A percentile compares a stretch with the other conserved stretches of the same genome.
These are phyloP conservation scores for Hortiboletus flavorubellus DNA, from an alignment of 768 basidiomycete species.

Conservation along the genomic window DNA sequence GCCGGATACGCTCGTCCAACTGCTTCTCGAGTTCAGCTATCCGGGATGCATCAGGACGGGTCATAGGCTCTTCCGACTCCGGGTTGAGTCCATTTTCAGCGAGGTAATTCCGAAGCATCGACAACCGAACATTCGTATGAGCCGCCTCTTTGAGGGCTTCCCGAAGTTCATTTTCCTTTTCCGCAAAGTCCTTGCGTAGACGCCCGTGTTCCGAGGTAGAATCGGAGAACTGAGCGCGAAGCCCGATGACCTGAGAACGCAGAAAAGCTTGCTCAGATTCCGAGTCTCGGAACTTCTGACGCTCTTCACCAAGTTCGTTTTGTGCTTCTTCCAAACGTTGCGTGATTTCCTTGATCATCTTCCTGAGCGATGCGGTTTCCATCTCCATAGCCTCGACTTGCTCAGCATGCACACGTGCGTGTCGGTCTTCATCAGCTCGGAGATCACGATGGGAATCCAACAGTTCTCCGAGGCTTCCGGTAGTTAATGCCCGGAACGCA, in stretches of 20 bases:
- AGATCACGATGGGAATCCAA: constrained; percentile 86
- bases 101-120: constrained; percentile 80
- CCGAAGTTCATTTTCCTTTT: constrained; percentile 60
- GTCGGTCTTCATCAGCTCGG: constrained; percentile 77
- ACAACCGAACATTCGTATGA: constrained; percentile 69
- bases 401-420: constrained; percentile 73
- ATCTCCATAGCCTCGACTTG: constrained; percentile 77
- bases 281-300: constrained; percentile 56
- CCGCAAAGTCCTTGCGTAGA: constrained; percentile 63
- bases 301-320: constrained; percentile 62
- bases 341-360: constrained; percentile 75
- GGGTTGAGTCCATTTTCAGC: constrained; percentile 82
- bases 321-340: constrained; percentile 70
- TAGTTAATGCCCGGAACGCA: constrained; percentile 81
- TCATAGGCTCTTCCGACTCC: constrained; percentile 61
- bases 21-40: constrained; percentile 75
- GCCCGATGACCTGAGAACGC: constrained; percentile 67
- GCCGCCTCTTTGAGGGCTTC: constrained; percentile 64
- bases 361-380: constrained; percentile 71
- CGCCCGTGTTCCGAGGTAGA: constrained; percentile 67
- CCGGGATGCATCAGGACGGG: constrained; percentile 35
- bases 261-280: constrained; percentile 63
- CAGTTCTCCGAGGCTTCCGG: constrained; percentile 79
- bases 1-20: constrained; percentile 67
- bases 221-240: constrained; percentile 70